Percentiles rank a stretch among this genome's conserved stretches.
Evolutionary conservation across 1,284 basidiomycete genomes (phyloP).

Genomic region (Ustilago vetiveriae): DNA sequence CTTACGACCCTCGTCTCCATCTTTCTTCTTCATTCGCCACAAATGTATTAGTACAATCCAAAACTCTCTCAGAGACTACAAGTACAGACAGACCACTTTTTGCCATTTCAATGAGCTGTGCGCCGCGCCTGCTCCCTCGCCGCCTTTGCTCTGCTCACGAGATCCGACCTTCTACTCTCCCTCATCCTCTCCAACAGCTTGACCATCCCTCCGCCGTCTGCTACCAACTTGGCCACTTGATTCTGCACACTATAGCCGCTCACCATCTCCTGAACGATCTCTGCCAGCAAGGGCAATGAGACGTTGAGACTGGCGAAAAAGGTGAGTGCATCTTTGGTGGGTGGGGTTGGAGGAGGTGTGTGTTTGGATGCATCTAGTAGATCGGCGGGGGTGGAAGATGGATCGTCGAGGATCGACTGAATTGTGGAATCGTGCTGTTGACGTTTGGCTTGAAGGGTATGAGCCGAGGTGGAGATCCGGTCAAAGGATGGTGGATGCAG

Average conservation of each 20-base stretch:
- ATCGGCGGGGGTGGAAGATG: constrained; percentile 10
- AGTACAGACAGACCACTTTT: constrained; percentile 6
- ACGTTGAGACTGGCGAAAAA: constrained; percentile 89
- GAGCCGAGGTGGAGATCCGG: constrained; percentile 22
- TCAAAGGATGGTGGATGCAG: constrained; percentile 38
- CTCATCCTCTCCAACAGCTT: constrained; percentile 43
- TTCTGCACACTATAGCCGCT: constrained; percentile 77
- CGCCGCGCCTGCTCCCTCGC: no score
- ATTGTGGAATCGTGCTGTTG: constrained; percentile 65
- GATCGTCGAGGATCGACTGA: constrained; percentile 11
- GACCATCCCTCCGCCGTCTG: constrained; percentile 27
- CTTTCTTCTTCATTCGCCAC: not conserved
- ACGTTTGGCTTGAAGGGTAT: constrained; percentile 6
- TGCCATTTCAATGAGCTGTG: no score
- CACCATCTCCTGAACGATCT: constrained; percentile 89
- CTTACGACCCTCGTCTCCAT: not conserved
- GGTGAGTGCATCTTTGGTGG: constrained; percentile 72
- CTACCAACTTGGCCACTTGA: constrained; percentile 5
- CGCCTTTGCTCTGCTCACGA: constrained; percentile 7
- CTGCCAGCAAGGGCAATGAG: constrained; percentile 81
- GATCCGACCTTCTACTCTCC: constrained; percentile 14
- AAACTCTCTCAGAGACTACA: no score
- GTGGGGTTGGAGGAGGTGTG: constrained; percentile 61
- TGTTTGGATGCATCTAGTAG: constrained; percentile 5
- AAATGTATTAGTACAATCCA: constrained; percentile 33